Evolutionary conservation across 495 filamentous ascomycete genomes (phyloP), one percentile per base, ranked within the genome.

Genomic region (Glarea lozoyensis): DNA sequence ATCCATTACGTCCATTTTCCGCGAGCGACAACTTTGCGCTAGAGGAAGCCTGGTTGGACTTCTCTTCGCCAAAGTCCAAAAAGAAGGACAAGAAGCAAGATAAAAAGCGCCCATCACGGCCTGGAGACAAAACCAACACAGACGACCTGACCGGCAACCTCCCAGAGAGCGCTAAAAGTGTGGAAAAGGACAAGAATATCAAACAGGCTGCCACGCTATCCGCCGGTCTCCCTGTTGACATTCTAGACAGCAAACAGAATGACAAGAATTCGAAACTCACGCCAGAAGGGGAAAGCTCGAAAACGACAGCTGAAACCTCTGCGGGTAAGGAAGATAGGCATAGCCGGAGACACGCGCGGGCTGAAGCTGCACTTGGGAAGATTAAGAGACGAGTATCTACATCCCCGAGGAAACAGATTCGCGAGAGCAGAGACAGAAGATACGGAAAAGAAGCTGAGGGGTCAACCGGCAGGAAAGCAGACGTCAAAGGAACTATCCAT

Each of bases 1-100:
- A 69, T 19, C 73, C 79, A 19, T 76, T 84, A 1, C 75, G 80
- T n/a, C 86, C 86, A 2, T 93, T 90, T 57, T 82, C 84, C 0
- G 72, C 73, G 0, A 75, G 71, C 33, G 86, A 93, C 60, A 88
- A 86, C 49, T 64, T 71, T 29, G 77, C 76, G 4, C 64, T 93
- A 11, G 86, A 92, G 54, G 66, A 77, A 29, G 77, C 84, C 22
- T 93, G 87, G 81, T 60, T 70, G 13, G 61, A 66, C 13, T 60
- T 86, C 31, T 51, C 55, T 11, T 65, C 68, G 0, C 66, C 70
- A 25, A 62, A 65, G 42, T 37, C 50, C 52, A 47, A 18, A 40
- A 18, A 54, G 17, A 5, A 9, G 22, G 10, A 37, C 17, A n/a
- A 37, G 43, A 16, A 54, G 39, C 32, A 31, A 42, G 19, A n/a